Base-by-base conservation (phyloP, 2,329 filamentous ascomycete species). In the Ilyonectria destructans region DNA sequence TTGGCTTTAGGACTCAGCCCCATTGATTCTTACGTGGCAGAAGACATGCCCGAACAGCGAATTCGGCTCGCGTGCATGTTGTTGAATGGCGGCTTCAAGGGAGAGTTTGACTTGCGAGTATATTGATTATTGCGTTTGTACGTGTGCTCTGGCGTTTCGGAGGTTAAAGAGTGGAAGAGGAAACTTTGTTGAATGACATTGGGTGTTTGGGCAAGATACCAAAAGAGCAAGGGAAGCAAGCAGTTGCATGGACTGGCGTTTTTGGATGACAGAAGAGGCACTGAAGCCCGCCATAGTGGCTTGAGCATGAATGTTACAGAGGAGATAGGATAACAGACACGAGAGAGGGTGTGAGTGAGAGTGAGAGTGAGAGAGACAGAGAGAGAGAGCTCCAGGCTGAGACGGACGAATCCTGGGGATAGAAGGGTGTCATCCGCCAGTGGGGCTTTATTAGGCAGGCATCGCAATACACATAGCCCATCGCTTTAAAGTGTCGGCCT, bases 1-100 rank as follows among this genome's bases (percentile, higher is more conserved):
- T 74, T 90, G 40, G 83, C 86, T 0, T 75, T 90, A 35, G 88
- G 88, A 1, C 71, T 90, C 19, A 85, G 85, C 67, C 87, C 88
- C 2, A 78, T 80, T n/a, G 80, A 83, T 63, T 78, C 78, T 4
- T 90, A 92, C 65, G 73, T 79, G 1, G 80, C 86, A 40, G 70
- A 77, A 0, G 87, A 92, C 62, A 88, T 93, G 85, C 82, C 84
- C 2, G 79, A 85, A 57, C 90, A 92, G 72, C 85, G 91, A 26
- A 83, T 86, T 60, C 84, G 89, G 51, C 87, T 95, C 49, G 92
- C 91, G 0, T 88, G 87, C 1, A 86, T 92, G 63, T 80, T 95
- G 10, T 76, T 94, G 40, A 91, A 92, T 60, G 86, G 87, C n/a
- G 91, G 91, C 0, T 93, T 92, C 74, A 84, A 77, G 2, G 89